phyloP scores from a whole-genome alignment of 2,329 filamentous ascomycete genomes.

The Fusarium piperis region DNA sequence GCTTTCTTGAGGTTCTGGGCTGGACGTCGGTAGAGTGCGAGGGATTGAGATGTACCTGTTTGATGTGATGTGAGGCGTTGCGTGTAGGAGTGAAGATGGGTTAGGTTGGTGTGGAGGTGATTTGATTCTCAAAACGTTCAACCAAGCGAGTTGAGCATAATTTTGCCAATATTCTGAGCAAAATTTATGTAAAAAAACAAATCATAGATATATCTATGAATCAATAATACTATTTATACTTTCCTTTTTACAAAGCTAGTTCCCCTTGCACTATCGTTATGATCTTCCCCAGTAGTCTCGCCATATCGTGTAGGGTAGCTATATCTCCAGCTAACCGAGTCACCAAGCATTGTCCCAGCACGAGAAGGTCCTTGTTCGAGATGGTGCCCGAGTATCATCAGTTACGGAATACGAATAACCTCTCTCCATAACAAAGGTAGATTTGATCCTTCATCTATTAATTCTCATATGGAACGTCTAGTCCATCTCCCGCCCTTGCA shows the following conservation, averaged over 20 bases:
- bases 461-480: background rate
- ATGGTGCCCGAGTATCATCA: background rate
- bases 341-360: background rate
- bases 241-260: background rate
- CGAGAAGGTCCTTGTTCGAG: background rate
- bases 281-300: background rate
- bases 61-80: too few species aligned
- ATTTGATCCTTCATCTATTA: background rate
- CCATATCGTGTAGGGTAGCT: background rate
- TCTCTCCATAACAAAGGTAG: background rate
- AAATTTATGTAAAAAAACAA: background rate
- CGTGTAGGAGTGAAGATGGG: background rate
- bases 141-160: background rate
- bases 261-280: background rate
- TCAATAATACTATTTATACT: too few species aligned
- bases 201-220: background rate
- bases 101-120: background rate
- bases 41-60: background rate
- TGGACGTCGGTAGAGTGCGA: slow-evolving; percentile 2
- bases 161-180: background rate
- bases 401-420: background rate
- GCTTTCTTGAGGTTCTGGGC: slow-evolving; percentile 44
- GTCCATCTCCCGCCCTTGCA: background rate
- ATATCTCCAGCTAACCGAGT: background rate
- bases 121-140: background rate